Evolutionary conservation across 176 grass and related monocot genomes (phyloP).

Genomic region (Puccinellia tenuiflora): DNA sequence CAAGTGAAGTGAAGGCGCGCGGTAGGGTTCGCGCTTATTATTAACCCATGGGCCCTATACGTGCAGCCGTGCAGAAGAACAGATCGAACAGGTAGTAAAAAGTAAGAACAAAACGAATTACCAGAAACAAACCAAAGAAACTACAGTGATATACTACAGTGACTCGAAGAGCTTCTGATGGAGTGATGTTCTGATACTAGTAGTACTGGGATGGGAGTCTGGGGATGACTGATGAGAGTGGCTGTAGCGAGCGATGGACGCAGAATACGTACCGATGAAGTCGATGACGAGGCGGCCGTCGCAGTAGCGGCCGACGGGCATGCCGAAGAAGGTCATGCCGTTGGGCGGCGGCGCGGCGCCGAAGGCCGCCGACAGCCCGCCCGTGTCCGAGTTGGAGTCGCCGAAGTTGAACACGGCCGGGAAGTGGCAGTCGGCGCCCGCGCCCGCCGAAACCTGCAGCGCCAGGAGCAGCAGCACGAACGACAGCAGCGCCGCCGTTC

Average conservation of each 20-base stretch:
- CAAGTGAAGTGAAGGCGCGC: neutral
- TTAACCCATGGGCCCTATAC: neutral
- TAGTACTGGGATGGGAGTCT: neutral
- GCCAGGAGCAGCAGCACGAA: neutral
- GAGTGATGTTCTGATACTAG: neutral
- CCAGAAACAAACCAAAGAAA: neutral
- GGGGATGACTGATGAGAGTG: neutral
- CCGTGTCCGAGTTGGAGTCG: conserved; percentile 97
- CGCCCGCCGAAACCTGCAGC: neutral
- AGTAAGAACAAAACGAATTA: neutral
- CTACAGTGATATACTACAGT: neutral
- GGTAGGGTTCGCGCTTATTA: neutral
- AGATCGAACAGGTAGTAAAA: neutral
- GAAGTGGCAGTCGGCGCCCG: conserved; percentile 51
- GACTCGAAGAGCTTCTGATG: neutral
- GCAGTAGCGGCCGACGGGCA: conserved; percentile 70
- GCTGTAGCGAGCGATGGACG: neutral
- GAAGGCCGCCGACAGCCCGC: conserved; percentile 80
- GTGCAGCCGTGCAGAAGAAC: neutral
- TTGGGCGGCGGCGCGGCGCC: conserved; percentile 84
- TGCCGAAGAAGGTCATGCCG: conserved; percentile 88
- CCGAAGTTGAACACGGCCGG: conserved; percentile 96
- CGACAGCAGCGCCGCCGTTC: neutral
- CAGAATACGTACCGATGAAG: conserved; percentile 59
- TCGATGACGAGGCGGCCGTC: conserved; percentile 91